These are phyloP conservation scores for Cicer pinnatifidum DNA, from an alignment of 306 rosid species.

Conservation along the genomic window DNA sequence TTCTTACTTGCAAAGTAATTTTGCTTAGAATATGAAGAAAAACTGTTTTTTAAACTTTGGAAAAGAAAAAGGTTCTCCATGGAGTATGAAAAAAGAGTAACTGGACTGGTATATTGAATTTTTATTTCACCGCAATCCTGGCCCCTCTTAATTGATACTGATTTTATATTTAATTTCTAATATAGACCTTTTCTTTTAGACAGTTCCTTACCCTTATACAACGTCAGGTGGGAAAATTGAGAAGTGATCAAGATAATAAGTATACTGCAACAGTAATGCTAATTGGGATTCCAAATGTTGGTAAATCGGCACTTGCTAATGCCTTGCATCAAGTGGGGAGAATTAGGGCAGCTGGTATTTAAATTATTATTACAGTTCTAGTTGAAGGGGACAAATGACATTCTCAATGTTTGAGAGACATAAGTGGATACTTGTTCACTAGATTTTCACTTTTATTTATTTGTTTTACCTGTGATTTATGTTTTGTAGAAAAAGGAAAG, in stretches of 20 bases:
- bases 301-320: conserved; percentile 88
- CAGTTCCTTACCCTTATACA: conserved; percentile 81
- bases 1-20: not conserved
- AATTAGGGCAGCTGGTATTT: conserved; percentile 86
- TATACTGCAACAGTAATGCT: conserved; percentile 73
- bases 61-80: conserved; percentile 18
- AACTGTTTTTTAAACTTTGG: not conserved
- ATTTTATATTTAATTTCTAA: conserved; percentile 34
- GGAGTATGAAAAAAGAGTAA: conserved; percentile 19
- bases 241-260: conserved; percentile 49
- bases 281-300: conserved; percentile 89
- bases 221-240: conserved; percentile 65
- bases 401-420: conserved; percentile 26
- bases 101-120: not conserved
- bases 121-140: not conserved
- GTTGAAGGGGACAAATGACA: not conserved
- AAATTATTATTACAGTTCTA: conserved; percentile 14
- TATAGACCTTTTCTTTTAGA: conserved; percentile 26
- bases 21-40: not conserved
- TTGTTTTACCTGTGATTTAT: conserved; percentile 19
- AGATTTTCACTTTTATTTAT: conserved; percentile 6
- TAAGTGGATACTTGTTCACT: conserved; percentile 21
- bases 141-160: not conserved
- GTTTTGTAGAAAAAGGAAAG: conserved; percentile 79
- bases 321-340: conserved; percentile 87